Conservation (phyloP, 2,329 filamentous ascomycete species). For the Colletotrichum sp. region DNA sequence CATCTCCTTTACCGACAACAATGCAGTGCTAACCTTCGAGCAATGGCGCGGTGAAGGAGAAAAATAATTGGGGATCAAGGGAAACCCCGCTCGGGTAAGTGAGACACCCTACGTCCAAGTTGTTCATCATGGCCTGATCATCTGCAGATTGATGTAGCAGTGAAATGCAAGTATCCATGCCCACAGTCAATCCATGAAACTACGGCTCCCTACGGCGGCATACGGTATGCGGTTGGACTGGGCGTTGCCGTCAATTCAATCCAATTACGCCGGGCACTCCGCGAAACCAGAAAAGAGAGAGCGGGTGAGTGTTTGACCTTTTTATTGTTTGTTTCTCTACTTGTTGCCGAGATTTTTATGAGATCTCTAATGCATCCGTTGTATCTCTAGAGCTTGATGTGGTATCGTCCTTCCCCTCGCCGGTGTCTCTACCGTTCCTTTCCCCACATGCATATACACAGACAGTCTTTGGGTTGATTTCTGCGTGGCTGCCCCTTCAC, state of each 20-base stretch:
- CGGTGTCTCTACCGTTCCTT: not conserved
- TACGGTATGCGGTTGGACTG: too few relatives aligned
- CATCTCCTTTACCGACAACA: not conserved
- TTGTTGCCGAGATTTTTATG: not conserved
- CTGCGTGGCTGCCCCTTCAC: not conserved
- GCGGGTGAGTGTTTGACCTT: not conserved
- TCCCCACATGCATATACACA: not conserved
- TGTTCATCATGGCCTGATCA: conserved; percentile 15
- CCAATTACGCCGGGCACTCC: not conserved
- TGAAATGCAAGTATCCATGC: conserved; percentile 10
- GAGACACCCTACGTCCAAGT: conserved; percentile 7
- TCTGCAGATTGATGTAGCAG: conserved; percentile 15
- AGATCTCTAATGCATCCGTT: conserved; percentile 11
- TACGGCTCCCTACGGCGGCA: not conserved
- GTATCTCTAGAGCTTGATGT: conserved; percentile 3
- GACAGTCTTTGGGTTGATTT: not conserved
- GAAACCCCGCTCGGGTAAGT: conserved; percentile 12
- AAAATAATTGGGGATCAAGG: not conserved
- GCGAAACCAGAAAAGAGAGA: not conserved
- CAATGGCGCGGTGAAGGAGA: not conserved
- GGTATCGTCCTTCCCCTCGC: not conserved
- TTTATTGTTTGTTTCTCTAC: not conserved
- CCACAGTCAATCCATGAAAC: not conserved
- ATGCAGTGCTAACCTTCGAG: not conserved
- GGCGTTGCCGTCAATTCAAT: not conserved